Base-by-base conservation (phyloP, 192 early-diverging fungal species). In the Rhizophagus prolifer region DNA sequence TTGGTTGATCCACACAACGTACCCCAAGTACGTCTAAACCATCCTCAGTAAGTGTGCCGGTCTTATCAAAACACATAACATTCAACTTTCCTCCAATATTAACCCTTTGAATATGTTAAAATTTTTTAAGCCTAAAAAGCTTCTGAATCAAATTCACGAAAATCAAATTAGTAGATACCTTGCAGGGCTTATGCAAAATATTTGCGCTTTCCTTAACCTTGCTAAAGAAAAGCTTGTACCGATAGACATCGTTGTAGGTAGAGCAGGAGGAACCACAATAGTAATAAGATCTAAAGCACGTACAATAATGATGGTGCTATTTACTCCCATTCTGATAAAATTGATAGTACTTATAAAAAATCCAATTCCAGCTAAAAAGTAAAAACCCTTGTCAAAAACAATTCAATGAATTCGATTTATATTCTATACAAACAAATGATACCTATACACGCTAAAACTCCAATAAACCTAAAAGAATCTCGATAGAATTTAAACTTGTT, bases 11-110 rank as follows among this genome's bases (percentile, higher is more conserved):
- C 5, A 91, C 80, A 16, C 84, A 89, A 10, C 92, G 91, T 34
- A 97, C 88, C n/a, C 97, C 97, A 69, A 97, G 82, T 3, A 99
- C 94, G 79, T 97, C 97, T 38, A 99, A 81, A 0, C 96, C 96
- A 79, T 98, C 96, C 81, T 98, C 95, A 3, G 96, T 98, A 62
- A 99, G 82, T 4, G 97, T 99, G 2, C 97, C 97, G 2, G 97
- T 98, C 83, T 99, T 99, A 84, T 99, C 98, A 87, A 99, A 99
- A 78, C 94, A 96, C 90, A 96, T 97, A 41, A 95, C 91, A 73
- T 97, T 92, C 50, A 99, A 84, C 75, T 97, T 97, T 64, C 98
- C 98, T 74, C 95, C 94, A 54, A 98, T 92, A 74, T 97, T 99
- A 62, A 99, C 96, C 21, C 91, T 88, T 12, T 31, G 59, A 54